Conservation (phyloP, 1,284 basidiomycete species). For the Sanghuangporus sanghuang region DNA sequence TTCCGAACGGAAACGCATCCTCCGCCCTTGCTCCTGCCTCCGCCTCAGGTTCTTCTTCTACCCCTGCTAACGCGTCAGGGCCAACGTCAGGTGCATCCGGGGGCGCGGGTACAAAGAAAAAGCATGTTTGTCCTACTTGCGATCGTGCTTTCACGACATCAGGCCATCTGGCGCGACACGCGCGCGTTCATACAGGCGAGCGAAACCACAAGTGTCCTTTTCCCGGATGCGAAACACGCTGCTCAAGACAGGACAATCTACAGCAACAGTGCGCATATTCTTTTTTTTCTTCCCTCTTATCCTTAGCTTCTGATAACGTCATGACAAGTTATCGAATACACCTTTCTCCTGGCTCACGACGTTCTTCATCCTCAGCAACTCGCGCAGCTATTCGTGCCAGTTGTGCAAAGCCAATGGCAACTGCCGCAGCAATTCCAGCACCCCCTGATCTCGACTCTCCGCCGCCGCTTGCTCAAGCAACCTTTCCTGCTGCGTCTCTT, state of each 20-base stretch:
- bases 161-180: conserved; percentile 78
- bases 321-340: conserved; percentile 23
- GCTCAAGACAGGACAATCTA: conserved; percentile 75
- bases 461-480: conserved; percentile 17
- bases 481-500: conserved; percentile 2
- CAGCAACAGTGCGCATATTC: conserved; percentile 71
- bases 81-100: background rate
- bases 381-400: conserved; percentile 16
- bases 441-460: conserved; percentile 16
- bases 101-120: conserved; percentile 22
- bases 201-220: conserved; percentile 79
- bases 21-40: background rate
- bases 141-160: conserved; percentile 76
- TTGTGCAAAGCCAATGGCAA: background rate
- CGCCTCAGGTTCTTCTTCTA: background rate
- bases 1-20: background rate
- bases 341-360: conserved; percentile 19
- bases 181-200: conserved; percentile 78
- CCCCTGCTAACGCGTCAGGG: background rate
- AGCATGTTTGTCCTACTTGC: conserved; percentile 59
- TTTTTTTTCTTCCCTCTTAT: conserved; percentile 7
- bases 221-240: conserved; percentile 76
- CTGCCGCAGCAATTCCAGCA: background rate
- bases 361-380: conserved; percentile 15
- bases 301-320: conserved; percentile 16